Percentiles rank a stretch among this genome's conserved stretches.
Conservation (phyloP, 2,329 filamentous ascomycete species). For the Sporothrix globosa region DNA sequence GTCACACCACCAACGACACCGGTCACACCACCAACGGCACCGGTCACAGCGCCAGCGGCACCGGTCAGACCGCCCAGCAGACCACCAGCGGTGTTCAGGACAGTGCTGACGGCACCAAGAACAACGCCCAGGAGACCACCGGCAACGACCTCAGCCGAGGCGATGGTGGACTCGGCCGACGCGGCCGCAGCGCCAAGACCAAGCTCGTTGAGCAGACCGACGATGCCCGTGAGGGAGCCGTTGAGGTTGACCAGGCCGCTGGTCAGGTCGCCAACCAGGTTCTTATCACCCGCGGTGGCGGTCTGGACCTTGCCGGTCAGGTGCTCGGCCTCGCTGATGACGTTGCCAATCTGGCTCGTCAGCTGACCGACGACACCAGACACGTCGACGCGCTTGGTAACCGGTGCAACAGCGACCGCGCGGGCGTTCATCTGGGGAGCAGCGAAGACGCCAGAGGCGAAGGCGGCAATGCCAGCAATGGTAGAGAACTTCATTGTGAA, state of each 20-base stretch:
- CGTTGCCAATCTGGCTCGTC: background rate
- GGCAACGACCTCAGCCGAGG: too few species aligned
- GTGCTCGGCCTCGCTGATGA: background rate
- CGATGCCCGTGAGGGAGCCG: background rate
- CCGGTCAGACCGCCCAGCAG: background rate
- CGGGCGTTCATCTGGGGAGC: constrained; percentile 20
- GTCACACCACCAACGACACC: constrained; percentile 7
- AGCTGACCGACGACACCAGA: background rate
- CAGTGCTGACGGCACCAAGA: background rate
- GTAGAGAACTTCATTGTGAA: constrained; percentile 36
- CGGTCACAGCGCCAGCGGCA: background rate
- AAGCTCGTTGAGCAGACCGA: constrained; percentile 8
- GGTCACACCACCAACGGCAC: background rate
- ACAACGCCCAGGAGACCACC: too few species aligned
- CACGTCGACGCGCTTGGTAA: constrained; percentile 24
- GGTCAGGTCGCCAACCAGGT: constrained; percentile 15
- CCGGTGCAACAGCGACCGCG: background rate
- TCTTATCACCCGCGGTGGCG: constrained; percentile 1
- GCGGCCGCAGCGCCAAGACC: background rate
- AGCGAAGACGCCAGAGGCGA: constrained; percentile 31
- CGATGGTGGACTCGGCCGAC: background rate
- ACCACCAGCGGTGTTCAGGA: background rate
- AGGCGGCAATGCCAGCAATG: constrained; percentile 25
- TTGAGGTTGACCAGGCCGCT: constrained; percentile 14
- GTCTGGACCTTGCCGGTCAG: constrained; percentile 7